Evolutionary conservation across 2,329 filamentous ascomycete genomes (phyloP), one percentile per base, ranked within the genome.

Genomic region (Ceratocystis lukuohia): DNA sequence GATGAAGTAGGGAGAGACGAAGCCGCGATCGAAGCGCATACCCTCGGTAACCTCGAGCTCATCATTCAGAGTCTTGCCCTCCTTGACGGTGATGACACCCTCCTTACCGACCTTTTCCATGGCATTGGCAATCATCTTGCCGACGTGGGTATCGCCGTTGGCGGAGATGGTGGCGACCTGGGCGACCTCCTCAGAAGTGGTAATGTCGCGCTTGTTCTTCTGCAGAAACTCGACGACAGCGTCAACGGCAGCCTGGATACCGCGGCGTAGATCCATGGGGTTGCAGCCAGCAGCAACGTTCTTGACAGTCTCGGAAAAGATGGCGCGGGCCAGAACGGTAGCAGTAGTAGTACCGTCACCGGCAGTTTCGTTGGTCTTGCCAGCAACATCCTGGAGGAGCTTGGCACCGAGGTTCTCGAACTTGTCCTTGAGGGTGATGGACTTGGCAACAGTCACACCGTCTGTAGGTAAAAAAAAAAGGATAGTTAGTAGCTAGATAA

Each of bases 31-130:
- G 81, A 99, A 99, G 78, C 94, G 91, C 94, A 99, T 99, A 77
- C 94, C 94, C 87, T 99, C 94, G 68, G 94, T 99, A 69, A 99
- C 87, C 81, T 99, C 94, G 66, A 99, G 88, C 85, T 99, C 94
- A 73, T 99, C 94, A 74, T 89, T 86, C 75, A 96, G 88, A 69
- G 94, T 97, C 88, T 97, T 99, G 76, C 94, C 94, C 84, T 99
- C 94, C 88, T 99, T 99, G 75, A 97, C 93, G 68, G 94, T 99
- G 78, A 99, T 99, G 75, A 99, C 94, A 83, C 94, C 94, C 82
- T 99, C 94, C 85, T 99, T 99, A 79, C 94, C 94, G 70, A 99
- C 94, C 85, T 96, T 96, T 85, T 99, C 94, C 94, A 99, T 99
- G 72, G 94, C 94, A 76, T 87, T 96, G 75, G 94, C 92, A 77